Evolutionary conservation across 352 stramenopile species (phyloP), one percentile per base, ranked within the genome.

Genomic region (Globisporangium nagaii): DNA sequence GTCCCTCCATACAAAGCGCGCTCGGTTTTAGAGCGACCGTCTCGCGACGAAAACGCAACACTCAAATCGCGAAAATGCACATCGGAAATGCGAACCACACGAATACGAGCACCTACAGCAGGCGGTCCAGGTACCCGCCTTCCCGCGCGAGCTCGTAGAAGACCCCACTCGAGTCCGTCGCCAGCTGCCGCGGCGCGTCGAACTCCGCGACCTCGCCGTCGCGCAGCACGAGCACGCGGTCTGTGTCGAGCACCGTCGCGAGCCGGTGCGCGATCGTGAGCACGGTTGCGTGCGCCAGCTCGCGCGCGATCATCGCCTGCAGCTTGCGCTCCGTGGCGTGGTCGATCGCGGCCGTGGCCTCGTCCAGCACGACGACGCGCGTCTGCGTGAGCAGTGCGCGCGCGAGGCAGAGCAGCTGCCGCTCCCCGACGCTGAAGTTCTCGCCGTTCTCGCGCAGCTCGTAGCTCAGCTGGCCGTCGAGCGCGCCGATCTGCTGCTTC

Each of bases 241-340:
- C 95, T 47, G 90, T 96, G 68, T 98, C 95, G 50, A 98, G 96
- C 57, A 99, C 92, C 20, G 96, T 98, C 53, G 98, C 86, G 17
- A 99, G 70, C 10, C 96, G 79, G 69, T 99, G 96, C 13, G 96
- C 96, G 54, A 99, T 97, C 4, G 96, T 97, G 27, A 99, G 55
- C 20, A 98, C 71, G 1, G 97, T 99, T 35, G 87, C 97, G 28
- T 87, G 55, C 17, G 60, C 55, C 56, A 99, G 98, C 51, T 84
- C 78, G 34, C 68, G 60, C 34, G 76, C 75, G 62, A 98, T 90
- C 37, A 93, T 72, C 7, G 65, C 54, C 70, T 93, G 83, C 24
- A 96, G 51, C 34, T 71, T 57, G 30, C 55, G 55, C 47, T 90
- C 81, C 12, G 75, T 97, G 8, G 84, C 80, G 64, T 93, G 82